phyloP scores from a whole-genome alignment of 2,329 filamentous ascomycete genomes.

The Colletotrichum plurivorum region DNA sequence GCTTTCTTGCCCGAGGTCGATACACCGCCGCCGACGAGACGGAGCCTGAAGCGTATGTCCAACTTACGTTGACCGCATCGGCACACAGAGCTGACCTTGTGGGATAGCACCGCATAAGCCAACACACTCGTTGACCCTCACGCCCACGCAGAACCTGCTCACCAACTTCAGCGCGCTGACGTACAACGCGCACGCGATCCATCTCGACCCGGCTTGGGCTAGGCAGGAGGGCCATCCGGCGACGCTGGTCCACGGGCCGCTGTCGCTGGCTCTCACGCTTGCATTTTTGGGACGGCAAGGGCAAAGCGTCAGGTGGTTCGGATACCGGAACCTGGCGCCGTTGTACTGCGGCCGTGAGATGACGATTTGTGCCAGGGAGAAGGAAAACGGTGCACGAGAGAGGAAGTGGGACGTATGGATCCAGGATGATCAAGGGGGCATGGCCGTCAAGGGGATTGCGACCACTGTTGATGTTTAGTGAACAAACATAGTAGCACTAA shows the following conservation, averaged over 20 bases:
- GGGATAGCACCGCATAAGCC: conserved; percentile 50
- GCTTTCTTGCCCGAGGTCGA: conserved; percentile 63
- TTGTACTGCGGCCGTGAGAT: conserved; percentile 82
- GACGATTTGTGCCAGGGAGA: conserved; percentile 74
- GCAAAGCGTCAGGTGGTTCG: conserved; percentile 67
- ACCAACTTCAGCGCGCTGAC: conserved; percentile 93
- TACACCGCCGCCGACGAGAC: conserved; percentile 35
- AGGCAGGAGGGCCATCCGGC: conserved; percentile 80
- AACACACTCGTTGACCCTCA: conserved; percentile 63
- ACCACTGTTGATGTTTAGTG: conserved; percentile 13
- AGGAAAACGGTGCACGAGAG: conserved; percentile 53
- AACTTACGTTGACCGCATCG: not conserved
- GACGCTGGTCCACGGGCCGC: conserved; percentile 88
- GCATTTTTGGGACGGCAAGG: conserved; percentile 64
- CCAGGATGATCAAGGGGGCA: conserved; percentile 71
- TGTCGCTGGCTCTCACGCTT: conserved; percentile 84
- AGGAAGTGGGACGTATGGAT: conserved; percentile 75
- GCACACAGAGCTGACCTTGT: not conserved
- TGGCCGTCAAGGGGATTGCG: conserved; percentile 73
- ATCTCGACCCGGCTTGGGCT: conserved; percentile 82
- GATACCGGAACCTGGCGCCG: conserved; percentile 87
- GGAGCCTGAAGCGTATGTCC: conserved; percentile 48
- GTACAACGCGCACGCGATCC: conserved; percentile 93
- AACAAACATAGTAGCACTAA: too few species aligned
- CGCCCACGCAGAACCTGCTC: conserved; percentile 78